Base-by-base conservation (phyloP, 2,329 filamentous ascomycete species). In the Xylaria multiplex region DNA sequence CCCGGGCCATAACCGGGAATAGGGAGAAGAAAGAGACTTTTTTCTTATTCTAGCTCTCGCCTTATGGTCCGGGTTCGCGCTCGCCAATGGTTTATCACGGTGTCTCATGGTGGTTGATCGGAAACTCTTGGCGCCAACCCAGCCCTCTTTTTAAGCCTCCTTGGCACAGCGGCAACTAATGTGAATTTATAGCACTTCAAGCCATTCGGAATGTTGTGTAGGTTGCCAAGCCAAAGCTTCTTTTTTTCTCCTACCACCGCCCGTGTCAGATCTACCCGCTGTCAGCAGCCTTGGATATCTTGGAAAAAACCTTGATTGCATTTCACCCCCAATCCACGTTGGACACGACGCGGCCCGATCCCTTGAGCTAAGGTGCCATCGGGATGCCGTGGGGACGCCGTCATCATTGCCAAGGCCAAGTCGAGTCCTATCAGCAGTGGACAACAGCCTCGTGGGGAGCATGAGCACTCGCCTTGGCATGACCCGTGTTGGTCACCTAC, bases 171-270 rank as follows among this genome's bases (percentile, higher is more conserved):
- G 58, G 62, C 57, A 67, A 72, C 75, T 77, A 71, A 77, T 74
- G 70, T 73, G 70, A 70, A 64, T 71, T 66, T 69, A 74, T 69
- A 77, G 75, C 75, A 75, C 75, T 77, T 71, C 74, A 76, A 73
- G 67, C 74, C 70, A 69, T 77, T 70, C 75, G 74, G 69, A 77
- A 77, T 75, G 75, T 76, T 67, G 76, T 77, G 76, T 77, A 77
- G 62, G 75, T 77, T 69, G 73, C 74, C 73, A 76, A 75, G 73
- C 72, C 67, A 74, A 69, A 72, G 68, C 69, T 73, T 73, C 69
- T 70, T 70, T 70, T 71, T 71, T 66, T 71, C 64, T 67, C 68
- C 61, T 60, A 50, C 58, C 62, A 64, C 63, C 54, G 64, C 57
- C 63, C 52, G 53, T 67, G 68, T 61, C 71, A 71, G 70, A 68